Evolutionary conservation across 163 green algal species (phyloP).

Genomic region (Chlorella variabilis): DNA sequence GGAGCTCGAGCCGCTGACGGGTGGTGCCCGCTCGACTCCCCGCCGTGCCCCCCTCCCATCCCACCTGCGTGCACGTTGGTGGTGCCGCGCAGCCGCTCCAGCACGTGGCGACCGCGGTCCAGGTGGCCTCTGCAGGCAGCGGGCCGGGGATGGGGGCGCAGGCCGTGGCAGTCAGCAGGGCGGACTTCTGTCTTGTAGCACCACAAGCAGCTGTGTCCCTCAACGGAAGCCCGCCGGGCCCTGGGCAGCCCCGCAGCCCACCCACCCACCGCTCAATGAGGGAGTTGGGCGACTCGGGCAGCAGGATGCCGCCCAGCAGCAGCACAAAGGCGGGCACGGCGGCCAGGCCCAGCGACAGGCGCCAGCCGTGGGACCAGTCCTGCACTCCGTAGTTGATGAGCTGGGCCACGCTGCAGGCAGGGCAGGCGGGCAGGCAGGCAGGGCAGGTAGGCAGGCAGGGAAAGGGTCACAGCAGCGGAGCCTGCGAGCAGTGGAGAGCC

Average conservation of each 20-base stretch:
- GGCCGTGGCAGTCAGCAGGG: not conserved
- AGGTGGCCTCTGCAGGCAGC: constrained; percentile 11
- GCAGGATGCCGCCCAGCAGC: constrained; percentile 44
- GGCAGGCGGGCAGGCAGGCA: too few relatives aligned
- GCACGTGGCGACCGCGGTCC: constrained; percentile 40
- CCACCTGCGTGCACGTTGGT: constrained; percentile 40
- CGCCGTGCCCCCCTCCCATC: too few relatives aligned
- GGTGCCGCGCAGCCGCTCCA: constrained; percentile 51
- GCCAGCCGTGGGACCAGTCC: constrained; percentile 60
- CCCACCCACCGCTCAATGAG: constrained; percentile 46
- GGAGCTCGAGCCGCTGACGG: too few relatives aligned
- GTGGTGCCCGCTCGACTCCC: too few relatives aligned
- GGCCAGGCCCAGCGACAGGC: constrained; percentile 54
- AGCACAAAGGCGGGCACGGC: constrained; percentile 47
- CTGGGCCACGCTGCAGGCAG: constrained; percentile 45
- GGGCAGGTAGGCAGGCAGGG: too few relatives aligned
- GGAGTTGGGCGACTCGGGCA: constrained; percentile 61
- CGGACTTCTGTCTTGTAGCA: too few relatives aligned
- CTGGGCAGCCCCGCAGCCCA: too few relatives aligned
- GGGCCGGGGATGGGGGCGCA: not conserved
- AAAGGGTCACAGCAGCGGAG: not conserved
- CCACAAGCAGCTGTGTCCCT: not conserved
- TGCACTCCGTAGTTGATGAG: constrained; percentile 66
- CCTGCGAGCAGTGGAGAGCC: not conserved
- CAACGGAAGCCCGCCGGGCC: too few relatives aligned